Conservation (phyloP, 192 early-diverging fungal species). For the Chytriomyces sp. region DNA sequence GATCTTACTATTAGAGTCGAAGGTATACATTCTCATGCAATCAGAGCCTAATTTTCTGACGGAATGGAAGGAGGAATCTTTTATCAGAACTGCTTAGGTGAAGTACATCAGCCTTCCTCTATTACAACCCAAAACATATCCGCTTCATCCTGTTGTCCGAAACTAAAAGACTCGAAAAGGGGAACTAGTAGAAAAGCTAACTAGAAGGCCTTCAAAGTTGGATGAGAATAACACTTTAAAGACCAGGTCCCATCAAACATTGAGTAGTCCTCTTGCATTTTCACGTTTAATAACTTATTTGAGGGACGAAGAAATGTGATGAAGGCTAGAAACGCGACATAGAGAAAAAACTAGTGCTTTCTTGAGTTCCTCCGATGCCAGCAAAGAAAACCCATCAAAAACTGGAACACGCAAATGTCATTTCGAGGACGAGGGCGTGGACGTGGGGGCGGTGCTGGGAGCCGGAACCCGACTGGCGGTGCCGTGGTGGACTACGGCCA, state of each 20-base stretch:
- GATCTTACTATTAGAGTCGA: background rate
- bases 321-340: background rate
- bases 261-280: too few relatives aligned
- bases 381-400: background rate
- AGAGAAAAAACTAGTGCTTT: background rate
- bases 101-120: background rate
- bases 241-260: too few relatives aligned
- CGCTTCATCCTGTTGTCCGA: background rate
- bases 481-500: conserved; percentile 7
- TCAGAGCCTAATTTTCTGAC: too few relatives aligned
- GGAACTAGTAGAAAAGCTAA: too few relatives aligned
- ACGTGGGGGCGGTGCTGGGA: conserved; percentile 4
- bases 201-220: too few relatives aligned
- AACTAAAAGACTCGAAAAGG: too few relatives aligned
- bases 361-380: background rate
- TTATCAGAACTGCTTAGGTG: background rate
- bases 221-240: background rate
- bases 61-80: too few relatives aligned
- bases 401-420: background rate
- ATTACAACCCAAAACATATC: background rate
- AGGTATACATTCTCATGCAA: background rate
- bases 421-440: background rate
- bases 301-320: background rate
- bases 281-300: too few relatives aligned
- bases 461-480: background rate